Conservation (phyloP, 768 basidiomycete species). For the Neoboletus subvelutipes region DNA sequence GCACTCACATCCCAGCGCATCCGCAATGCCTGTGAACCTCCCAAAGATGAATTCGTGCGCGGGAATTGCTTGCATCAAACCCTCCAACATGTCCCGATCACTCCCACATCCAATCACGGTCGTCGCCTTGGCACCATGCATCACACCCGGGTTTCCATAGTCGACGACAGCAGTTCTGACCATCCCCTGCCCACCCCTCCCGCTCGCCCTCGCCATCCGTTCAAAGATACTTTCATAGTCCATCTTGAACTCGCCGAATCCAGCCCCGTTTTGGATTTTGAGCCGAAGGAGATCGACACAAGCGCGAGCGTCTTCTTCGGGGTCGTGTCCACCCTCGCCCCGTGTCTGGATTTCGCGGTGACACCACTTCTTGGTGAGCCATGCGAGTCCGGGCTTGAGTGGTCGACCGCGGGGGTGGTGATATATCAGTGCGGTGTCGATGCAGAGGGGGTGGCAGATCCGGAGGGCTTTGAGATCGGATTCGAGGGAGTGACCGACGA, state of each 20-base stretch:
- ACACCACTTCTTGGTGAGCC: constrained; percentile 95
- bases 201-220: constrained; percentile 60
- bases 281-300: constrained; percentile 81
- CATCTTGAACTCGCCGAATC: constrained; percentile 83
- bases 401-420: constrained; percentile 94
- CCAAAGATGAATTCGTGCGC: constrained; percentile 84
- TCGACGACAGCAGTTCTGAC: constrained; percentile 74
- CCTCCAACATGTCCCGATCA: constrained; percentile 80
- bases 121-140: constrained; percentile 84
- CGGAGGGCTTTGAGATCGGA: constrained; percentile 89
- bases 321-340: constrained; percentile 88
- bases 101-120: constrained; percentile 70
- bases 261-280: constrained; percentile 74
- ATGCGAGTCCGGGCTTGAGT: constrained; percentile 93
- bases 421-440: constrained; percentile 89
- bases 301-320: constrained; percentile 91
- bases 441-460: constrained; percentile 80
- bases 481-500: constrained; percentile 94
- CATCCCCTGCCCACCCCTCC: constrained; percentile 40
- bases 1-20: constrained; percentile 74
- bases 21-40: constrained; percentile 79
- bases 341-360: constrained; percentile 83
- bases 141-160: constrained; percentile 76
- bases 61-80: constrained; percentile 54
- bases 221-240: constrained; percentile 91